phyloP scores from a whole-genome alignment of 257 asterid genomes.

The Salvia miltiorrhiza region DNA sequence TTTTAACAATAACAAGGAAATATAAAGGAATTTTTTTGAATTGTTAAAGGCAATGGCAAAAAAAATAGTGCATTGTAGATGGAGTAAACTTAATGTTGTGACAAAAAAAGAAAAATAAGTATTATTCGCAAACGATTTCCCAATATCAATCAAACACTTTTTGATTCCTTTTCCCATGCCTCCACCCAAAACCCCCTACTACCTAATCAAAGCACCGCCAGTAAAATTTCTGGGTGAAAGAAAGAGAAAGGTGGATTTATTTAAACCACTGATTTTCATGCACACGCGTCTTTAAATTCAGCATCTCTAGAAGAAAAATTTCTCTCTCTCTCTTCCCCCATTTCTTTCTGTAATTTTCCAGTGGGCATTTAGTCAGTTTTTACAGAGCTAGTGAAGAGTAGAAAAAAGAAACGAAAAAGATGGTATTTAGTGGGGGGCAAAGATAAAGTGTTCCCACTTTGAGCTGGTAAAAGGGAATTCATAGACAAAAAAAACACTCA shows the following conservation, averaged over 20 bases:
- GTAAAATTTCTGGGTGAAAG: not conserved
- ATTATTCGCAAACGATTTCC: not conserved
- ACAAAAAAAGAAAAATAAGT: not conserved
- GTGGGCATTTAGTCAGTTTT: constrained; percentile 15
- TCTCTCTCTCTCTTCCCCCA: not conserved
- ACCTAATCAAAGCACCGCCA: constrained; percentile 2
- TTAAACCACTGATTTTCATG: constrained; percentile 39
- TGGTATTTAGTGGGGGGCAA: constrained; percentile 37
- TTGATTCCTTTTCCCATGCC: not conserved
- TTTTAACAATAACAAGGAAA: not conserved
- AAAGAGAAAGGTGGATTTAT: constrained; percentile 16
- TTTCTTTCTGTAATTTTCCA: constrained; percentile 11
- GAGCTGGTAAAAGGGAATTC: constrained; percentile 2
- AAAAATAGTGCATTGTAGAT: too few relatives aligned
- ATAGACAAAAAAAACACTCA: not conserved
- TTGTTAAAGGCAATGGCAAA: not conserved
- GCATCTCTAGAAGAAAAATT: not conserved
- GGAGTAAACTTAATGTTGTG: too few relatives aligned
- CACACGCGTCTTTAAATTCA: constrained; percentile 22
- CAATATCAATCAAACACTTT: not conserved
- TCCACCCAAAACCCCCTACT: not conserved
- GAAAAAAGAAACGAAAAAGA: not conserved
- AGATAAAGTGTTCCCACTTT: constrained; percentile 26
- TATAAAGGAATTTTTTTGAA: not conserved
- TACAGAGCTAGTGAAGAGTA: constrained; percentile 14